Evolutionary conservation across 2,329 filamentous ascomycete genomes (phyloP), one percentile per base, ranked within the genome.

Genomic region (Stagonosporopsis chrysanthemi): DNA sequence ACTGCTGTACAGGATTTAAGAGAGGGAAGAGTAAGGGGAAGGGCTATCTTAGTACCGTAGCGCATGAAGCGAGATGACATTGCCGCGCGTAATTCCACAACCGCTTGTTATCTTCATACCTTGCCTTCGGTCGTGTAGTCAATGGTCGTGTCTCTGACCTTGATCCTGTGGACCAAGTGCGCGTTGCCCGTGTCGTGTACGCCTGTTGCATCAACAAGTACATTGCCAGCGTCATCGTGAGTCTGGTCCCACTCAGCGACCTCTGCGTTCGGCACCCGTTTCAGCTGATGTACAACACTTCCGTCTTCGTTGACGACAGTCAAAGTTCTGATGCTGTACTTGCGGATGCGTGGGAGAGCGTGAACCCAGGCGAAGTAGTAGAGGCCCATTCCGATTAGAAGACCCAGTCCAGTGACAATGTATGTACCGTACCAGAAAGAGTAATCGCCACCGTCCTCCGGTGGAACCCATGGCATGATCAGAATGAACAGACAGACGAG

Each of bases 381-480:
- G 7, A 61, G 1, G 6, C 41, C 65, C 54, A 65, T 66, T 3
- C 46, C 61, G 1, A 63, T 39, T 8, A 73, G 52, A 15, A 74
- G 52, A 2, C 57, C 86, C 55, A 91, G 82, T 0, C 88, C 88
- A 0, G 86, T 83, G 0, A 86, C 83, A 19, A 84, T 82, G 64
- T 91, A 90, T 0, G 88, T 90, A 1, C 82, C 88, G 62, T 91
- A 92, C 85, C 86, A 91, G 73, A 92, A 91, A 50, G 84, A 88
- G 1, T 90, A 88, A 53, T 88, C 84, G 0, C 83, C 85, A 0
- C 78, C 82, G 0, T 80, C 78, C 1, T 80, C 78, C 0, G 89
- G 89, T 2, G 88, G 89, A 62, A 86, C 88, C 89, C 88, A 91
- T 0, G 89, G 88, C 81, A 90, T 89, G 15, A 87, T 80, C 2